phyloP scores from a whole-genome alignment of 2,329 filamentous ascomycete genomes.

The Pestalotiopsis sp. region DNA sequence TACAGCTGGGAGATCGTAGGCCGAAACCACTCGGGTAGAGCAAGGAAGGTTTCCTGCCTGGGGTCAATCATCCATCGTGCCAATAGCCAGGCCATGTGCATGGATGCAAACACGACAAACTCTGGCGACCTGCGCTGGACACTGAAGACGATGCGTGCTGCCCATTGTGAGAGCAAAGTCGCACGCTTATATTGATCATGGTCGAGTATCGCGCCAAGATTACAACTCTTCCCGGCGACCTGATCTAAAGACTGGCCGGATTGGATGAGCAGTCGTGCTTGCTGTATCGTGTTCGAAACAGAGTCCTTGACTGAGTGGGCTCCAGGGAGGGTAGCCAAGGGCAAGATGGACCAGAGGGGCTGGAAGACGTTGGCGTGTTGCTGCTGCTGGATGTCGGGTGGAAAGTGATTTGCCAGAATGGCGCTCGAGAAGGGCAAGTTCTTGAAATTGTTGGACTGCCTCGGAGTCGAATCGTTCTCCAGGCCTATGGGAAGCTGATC shows the following conservation, averaged over 20 bases:
- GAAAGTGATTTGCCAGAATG: conserved; percentile 7
- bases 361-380: conserved; percentile 1
- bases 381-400: conserved; percentile 1
- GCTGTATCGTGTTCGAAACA: not conserved
- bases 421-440: conserved; percentile 9
- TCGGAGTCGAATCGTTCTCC: not conserved
- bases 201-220: conserved; percentile 4
- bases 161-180: not conserved
- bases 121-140: not conserved
- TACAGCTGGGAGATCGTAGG: conserved; percentile 3
- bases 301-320: conserved; percentile 2
- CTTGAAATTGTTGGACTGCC: not conserved
- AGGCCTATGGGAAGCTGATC: not conserved
- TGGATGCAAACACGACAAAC: conserved; percentile 3
- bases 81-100: conserved; percentile 1
- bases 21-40: not conserved
- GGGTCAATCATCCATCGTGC: conserved; percentile 10
- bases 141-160: conserved; percentile 4
- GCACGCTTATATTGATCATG: not conserved
- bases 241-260: not conserved
- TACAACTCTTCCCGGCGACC: not conserved
- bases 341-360: conserved; percentile 2
- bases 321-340: conserved; percentile 1
- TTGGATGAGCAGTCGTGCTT: not conserved
- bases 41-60: not conserved